Conservation (phyloP, 768 basidiomycete genomes). For the Pleurotus tuoliensis region DNA sequence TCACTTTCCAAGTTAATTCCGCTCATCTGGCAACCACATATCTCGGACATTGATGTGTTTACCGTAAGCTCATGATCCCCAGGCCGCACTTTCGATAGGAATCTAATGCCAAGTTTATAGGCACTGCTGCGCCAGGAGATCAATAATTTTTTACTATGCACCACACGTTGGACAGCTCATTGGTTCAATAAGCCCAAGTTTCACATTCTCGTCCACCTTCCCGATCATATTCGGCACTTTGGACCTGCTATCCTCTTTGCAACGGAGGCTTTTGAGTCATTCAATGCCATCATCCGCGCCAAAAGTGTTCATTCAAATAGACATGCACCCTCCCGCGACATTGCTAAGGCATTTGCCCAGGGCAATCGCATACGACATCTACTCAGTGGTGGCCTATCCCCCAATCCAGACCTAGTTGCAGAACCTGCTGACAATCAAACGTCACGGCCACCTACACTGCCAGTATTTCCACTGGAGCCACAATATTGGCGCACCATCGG, state of each 20-base stretch:
- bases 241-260: conserved; percentile 41
- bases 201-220: conserved; percentile 35
- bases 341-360: conserved; percentile 21
- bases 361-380: conserved; percentile 22
- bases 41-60: conserved; percentile 27
- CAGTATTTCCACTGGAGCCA: neutral
- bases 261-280: conserved; percentile 40
- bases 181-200: conserved; percentile 45
- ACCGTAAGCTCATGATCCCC: conserved; percentile 19
- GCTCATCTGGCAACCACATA: conserved; percentile 37
- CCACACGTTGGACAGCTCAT: conserved; percentile 20
- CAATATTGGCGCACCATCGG: neutral
- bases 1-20: conserved; percentile 28
- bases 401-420: neutral
- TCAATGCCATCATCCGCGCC: conserved; percentile 30
- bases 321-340: conserved; percentile 28
- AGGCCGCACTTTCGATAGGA: too few relatives aligned
- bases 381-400: conserved; percentile 18
- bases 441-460: too few relatives aligned
- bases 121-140: conserved; percentile 23
- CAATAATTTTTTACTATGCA: conserved; percentile 28
- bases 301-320: conserved; percentile 30
- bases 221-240: conserved; percentile 31
- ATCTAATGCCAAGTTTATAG: too few relatives aligned
- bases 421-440: neutral